These are phyloP conservation scores for Rhytidiadelphus loreus DNA, from an alignment of 225 moss, liverwort and hornwort species.

Conservation along the genomic window DNA sequence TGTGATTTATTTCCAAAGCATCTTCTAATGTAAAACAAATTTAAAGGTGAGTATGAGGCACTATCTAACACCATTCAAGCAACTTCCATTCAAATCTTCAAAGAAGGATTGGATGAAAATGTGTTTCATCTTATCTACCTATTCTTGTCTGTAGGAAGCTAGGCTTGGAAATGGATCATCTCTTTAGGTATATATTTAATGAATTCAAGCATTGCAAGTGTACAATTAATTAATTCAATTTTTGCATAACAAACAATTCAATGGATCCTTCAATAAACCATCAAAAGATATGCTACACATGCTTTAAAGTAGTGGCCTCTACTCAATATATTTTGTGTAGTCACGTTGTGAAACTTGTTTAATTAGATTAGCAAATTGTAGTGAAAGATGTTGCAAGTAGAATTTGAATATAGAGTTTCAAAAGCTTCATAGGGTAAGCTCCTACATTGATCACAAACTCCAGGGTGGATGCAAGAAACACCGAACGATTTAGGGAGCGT, in stretches of 20 bases:
- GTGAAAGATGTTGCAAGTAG: too few species aligned
- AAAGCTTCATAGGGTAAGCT: too few species aligned
- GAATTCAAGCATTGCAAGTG: neutral
- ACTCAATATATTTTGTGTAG: too few species aligned
- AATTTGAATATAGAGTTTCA: too few species aligned
- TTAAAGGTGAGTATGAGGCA: neutral
- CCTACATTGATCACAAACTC: too few species aligned
- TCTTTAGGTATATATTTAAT: neutral
- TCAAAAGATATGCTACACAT: fast-evolving
- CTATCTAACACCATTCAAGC: neutral
- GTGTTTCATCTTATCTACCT: neutral
- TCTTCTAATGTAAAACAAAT: neutral
- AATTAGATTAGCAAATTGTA: too few species aligned
- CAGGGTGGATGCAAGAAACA: too few species aligned
- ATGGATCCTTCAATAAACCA: neutral
- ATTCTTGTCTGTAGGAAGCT: fast-evolving
- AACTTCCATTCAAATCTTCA: neutral
- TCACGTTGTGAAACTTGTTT: too few species aligned
- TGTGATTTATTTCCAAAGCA: neutral
- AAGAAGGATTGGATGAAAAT: neutral
- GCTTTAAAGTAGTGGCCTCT: too few species aligned
- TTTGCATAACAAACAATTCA: neutral
- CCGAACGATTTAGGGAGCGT: too few species aligned
- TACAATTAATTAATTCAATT: neutral
- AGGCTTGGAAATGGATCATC: neutral